phyloP scores from a whole-genome alignment of 768 basidiomycete species.

The Coprinellus micaceus region DNA sequence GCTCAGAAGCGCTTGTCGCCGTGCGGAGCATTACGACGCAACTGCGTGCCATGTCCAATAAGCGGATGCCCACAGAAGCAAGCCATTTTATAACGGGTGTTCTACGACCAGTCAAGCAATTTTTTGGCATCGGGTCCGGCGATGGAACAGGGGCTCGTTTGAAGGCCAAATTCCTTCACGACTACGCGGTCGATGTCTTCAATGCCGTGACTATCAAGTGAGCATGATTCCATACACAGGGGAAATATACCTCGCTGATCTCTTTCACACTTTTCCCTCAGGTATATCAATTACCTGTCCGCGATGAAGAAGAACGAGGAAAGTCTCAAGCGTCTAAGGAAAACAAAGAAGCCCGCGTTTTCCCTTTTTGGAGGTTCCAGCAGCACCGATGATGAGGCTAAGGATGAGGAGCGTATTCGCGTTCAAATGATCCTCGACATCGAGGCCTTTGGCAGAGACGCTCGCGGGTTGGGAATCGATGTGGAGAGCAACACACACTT shows the following conservation, averaged over 20 bases:
- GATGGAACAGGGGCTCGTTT: slow-evolving; percentile 62
- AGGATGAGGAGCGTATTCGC: slow-evolving; percentile 87
- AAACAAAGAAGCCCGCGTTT: slow-evolving; percentile 74
- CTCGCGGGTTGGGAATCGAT: slow-evolving; percentile 63
- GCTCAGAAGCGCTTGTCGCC: slow-evolving; percentile 77
- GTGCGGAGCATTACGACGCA: slow-evolving; percentile 89
- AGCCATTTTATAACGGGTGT: slow-evolving; percentile 85
- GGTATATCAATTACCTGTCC: slow-evolving; percentile 76
- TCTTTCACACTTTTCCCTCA: slow-evolving; percentile 21
- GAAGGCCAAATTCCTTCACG: slow-evolving; percentile 47
- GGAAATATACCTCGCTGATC: background rate
- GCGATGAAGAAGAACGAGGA: slow-evolving; percentile 93
- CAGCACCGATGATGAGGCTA: slow-evolving; percentile 58
- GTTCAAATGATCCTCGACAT: slow-evolving; percentile 84
- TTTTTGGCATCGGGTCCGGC: slow-evolving; percentile 59
- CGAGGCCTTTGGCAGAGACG: slow-evolving; percentile 78
- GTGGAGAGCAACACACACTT: slow-evolving; percentile 50
- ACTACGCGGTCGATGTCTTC: slow-evolving; percentile 61
- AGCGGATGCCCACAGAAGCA: slow-evolving; percentile 67
- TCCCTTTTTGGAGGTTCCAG: slow-evolving; percentile 68
- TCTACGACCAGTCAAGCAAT: slow-evolving; percentile 71
- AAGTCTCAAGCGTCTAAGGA: slow-evolving; percentile 80
- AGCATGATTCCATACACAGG: slow-evolving; percentile 3
- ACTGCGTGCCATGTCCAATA: slow-evolving; percentile 79
- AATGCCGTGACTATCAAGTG: slow-evolving; percentile 68